phyloP scores from a whole-genome alignment of 1,284 basidiomycete species.

The Papiliotrema terrestris region DNA sequence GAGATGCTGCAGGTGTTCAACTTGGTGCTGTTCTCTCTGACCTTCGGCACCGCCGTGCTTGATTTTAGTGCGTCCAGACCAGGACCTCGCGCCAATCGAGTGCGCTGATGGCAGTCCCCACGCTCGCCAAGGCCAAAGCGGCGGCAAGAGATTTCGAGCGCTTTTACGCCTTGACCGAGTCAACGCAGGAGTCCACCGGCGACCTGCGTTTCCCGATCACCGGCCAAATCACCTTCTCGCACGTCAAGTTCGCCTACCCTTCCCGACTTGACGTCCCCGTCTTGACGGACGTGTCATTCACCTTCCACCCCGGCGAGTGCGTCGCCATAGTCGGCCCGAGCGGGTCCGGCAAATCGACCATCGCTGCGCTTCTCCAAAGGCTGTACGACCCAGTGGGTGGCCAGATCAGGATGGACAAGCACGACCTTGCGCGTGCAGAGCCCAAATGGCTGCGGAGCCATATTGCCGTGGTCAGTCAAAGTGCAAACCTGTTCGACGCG shows the following conservation, averaged over 20 bases:
- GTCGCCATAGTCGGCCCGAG: slow-evolving; percentile 85
- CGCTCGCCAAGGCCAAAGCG: slow-evolving; percentile 71
- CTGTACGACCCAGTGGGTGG: slow-evolving; percentile 76
- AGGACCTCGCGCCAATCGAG: too few species aligned
- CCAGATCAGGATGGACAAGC: slow-evolving; percentile 53
- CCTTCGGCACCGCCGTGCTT: slow-evolving; percentile 85
- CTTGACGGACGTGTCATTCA: slow-evolving; percentile 63
- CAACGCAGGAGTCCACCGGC: slow-evolving; percentile 64
- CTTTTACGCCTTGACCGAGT: slow-evolving; percentile 60
- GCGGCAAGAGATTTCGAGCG: slow-evolving; percentile 74
- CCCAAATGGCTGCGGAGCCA: slow-evolving; percentile 72
- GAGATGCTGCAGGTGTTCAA: slow-evolving; percentile 87
- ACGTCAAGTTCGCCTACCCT: slow-evolving; percentile 79
- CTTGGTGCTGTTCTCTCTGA: slow-evolving; percentile 87
- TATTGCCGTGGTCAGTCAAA: slow-evolving; percentile 79
- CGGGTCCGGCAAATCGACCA: slow-evolving; percentile 84
- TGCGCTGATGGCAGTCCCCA: slow-evolving; percentile 60
- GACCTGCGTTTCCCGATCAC: slow-evolving; percentile 61
- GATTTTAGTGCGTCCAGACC: slow-evolving; percentile 65
- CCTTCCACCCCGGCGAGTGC: slow-evolving; percentile 67
- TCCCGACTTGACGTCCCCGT: slow-evolving; percentile 69
- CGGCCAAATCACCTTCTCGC: slow-evolving; percentile 64
- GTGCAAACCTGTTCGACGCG: slow-evolving; percentile 80
- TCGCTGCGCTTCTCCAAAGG: slow-evolving; percentile 75
- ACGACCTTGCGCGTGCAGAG: slow-evolving; percentile 59